Base-by-base conservation (phyloP, 768 basidiomycete genomes). In the Mycena filopes region DNA sequence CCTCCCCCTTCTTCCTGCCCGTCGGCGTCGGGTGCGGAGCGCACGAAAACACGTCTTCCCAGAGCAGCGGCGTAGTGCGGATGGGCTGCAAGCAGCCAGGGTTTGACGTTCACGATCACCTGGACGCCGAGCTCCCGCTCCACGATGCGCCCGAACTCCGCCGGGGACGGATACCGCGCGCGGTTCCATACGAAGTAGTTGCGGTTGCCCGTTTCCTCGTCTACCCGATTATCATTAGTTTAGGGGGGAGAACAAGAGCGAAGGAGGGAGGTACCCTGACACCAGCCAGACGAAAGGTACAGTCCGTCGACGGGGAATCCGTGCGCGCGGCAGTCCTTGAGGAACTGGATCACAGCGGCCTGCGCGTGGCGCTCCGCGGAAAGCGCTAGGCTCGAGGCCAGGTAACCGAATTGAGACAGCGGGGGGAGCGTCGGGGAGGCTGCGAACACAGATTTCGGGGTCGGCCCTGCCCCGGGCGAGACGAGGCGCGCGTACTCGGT, bases 111-210 rank as follows among this genome's bases (percentile, higher is more conserved):
- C 20, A 55, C 46, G 53, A 69, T 69, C 51, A 65, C 40, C 61
- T 69, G 68, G 28, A 69, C 68, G 46, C 68, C 68, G 60, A 69
- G 57, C 57, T 66, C 64, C 38, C 42, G 47, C 57, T 69, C 68
- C 31, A 69, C 60, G 45, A 63, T 63, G 50, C 60, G 68, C 10
- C 68, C 68, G 5, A 69, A 43, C 20, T 62, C 68, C 13, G 64
- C 68, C 25, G 68, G 68, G 15, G 60, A 65, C 0, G 68, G 68
- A 47, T 69, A 69, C 40, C 68, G 68, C 41, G 26, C 29, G 60
- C 64, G 68, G 64, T 69, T 69, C 68, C 68, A 69, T 26, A 66
- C 64, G 43, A 69, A 69, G 57, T 69, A 69, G 60, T 69, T 69
- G 48, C 68, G 59, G 56, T 69, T 45, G 33, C 57, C 64, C 28